Evolutionary conservation across 2,329 filamentous ascomycete species (phyloP).

Genomic region (Neofusicoccum kwambonambiense): DNA sequence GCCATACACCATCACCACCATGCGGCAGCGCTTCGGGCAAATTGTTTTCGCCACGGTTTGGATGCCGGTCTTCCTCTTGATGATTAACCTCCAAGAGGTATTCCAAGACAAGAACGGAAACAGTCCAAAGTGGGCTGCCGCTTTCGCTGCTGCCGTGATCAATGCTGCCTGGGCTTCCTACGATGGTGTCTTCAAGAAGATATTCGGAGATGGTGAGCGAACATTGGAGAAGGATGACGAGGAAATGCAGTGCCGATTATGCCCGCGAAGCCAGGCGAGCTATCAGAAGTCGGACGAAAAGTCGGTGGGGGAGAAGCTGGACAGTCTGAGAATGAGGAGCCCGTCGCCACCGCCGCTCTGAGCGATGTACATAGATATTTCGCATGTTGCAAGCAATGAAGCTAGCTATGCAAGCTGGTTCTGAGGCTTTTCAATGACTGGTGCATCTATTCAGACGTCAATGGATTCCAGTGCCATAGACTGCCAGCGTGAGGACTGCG

Average conservation of each 20-base stretch:
- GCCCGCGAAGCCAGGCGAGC: background rate
- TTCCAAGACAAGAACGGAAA: conserved; percentile 66
- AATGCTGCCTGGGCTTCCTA: conserved; percentile 63
- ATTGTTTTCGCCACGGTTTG: conserved; percentile 61
- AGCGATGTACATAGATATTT: too few relatives aligned
- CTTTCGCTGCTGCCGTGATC: conserved; percentile 53
- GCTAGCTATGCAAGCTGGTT: too few relatives aligned
- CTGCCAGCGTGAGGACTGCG: too few relatives aligned
- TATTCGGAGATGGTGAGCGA: conserved; percentile 87
- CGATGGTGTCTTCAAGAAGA: conserved; percentile 60
- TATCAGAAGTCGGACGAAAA: too few relatives aligned
- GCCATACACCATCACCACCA: conserved; percentile 68
- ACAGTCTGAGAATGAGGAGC: too few relatives aligned
- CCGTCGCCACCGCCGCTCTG: too few relatives aligned
- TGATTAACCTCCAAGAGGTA: conserved; percentile 50
- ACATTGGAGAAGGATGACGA: conserved; percentile 39
- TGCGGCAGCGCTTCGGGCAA: conserved; percentile 65
- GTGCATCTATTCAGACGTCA: too few relatives aligned
- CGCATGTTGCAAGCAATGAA: too few relatives aligned
- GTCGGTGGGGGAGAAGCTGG: too few relatives aligned
- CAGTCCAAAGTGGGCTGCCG: conserved; percentile 65
- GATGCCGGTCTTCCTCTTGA: conserved; percentile 56
- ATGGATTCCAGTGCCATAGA: too few relatives aligned
- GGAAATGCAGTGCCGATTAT: background rate
- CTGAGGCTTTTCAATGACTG: too few relatives aligned